Evolutionary conservation across 2,329 filamentous ascomycete genomes (phyloP).

Genomic region (Pseudogymnoascus sp.): DNA sequence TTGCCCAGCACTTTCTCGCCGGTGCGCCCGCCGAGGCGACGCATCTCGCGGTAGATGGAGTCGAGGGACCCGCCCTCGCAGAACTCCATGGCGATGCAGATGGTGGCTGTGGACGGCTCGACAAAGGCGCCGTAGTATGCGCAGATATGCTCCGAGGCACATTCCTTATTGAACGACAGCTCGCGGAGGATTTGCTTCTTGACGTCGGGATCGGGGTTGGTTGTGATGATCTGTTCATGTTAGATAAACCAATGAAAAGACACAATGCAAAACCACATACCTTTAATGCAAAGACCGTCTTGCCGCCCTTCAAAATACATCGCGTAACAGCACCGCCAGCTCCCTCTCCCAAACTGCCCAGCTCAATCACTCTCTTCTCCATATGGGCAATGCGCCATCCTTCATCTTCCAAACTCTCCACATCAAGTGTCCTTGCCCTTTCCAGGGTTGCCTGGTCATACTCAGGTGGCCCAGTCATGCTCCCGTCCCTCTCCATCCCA

Average conservation of each 20-base stretch:
- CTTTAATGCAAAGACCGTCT: slow-evolving; percentile 94
- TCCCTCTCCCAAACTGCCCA: slow-evolving; percentile 86
- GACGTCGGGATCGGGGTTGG: slow-evolving; percentile 92
- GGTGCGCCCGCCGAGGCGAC: slow-evolving; percentile 85
- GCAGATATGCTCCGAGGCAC: slow-evolving; percentile 92
- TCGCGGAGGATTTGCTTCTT: slow-evolving; percentile 98
- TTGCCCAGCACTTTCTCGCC: slow-evolving; percentile 97
- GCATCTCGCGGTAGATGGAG: slow-evolving; percentile 95
- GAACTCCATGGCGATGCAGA: slow-evolving; percentile 98
- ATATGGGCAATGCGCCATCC: slow-evolving; percentile 90
- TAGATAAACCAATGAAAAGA: slow-evolving; percentile 16
- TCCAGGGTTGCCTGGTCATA: slow-evolving; percentile 77
- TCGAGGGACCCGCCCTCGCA: slow-evolving; percentile 95
- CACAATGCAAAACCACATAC: slow-evolving; percentile 40
- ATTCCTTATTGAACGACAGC: slow-evolving; percentile 95
- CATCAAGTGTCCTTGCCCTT: slow-evolving; percentile 75
- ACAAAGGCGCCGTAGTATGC: slow-evolving; percentile 96
- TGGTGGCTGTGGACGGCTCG: slow-evolving; percentile 90
- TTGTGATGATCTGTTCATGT: slow-evolving; percentile 75
- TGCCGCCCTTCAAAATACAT: slow-evolving; percentile 81
- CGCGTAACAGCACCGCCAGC: slow-evolving; percentile 92
- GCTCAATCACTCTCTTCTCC: slow-evolving; percentile 77
- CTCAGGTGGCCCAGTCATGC: slow-evolving; percentile 65
- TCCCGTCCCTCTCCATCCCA: slow-evolving; percentile 75
- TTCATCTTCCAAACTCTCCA: slow-evolving; percentile 90